A percentile compares a stretch with the other conserved stretches of the same genome.
phyloP scores from a whole-genome alignment of 306 rosid species.

The Prunus padus region DNA sequence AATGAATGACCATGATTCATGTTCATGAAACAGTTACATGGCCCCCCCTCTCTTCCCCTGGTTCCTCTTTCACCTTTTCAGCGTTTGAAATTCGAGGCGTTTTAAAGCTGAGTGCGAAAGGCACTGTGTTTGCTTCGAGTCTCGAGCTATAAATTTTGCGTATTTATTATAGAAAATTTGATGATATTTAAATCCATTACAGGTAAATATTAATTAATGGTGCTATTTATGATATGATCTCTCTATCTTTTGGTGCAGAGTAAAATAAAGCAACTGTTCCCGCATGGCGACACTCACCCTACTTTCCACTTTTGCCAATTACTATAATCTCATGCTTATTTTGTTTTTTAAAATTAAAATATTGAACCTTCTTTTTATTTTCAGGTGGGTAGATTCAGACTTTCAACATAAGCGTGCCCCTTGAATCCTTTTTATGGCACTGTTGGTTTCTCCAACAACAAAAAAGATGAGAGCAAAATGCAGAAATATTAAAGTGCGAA shows the following conservation, averaged over 20 bases:
- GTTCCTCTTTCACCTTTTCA: background rate
- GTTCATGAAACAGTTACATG: background rate
- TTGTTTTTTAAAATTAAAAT: background rate
- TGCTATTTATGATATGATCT: slow-evolving; percentile 7
- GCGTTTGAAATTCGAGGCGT: slow-evolving; percentile 7
- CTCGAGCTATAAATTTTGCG: slow-evolving; percentile 9
- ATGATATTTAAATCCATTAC: background rate
- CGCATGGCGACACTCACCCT: slow-evolving; percentile 6
- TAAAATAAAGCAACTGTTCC: slow-evolving; percentile 5
- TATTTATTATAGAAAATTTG: background rate
- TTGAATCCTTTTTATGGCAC: slow-evolving; percentile 27
- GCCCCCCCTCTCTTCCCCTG: background rate
- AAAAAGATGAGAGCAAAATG: slow-evolving; percentile 1
- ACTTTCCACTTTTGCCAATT: background rate
- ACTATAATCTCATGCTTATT: background rate
- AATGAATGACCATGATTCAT: background rate
- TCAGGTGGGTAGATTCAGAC: slow-evolving; percentile 22
- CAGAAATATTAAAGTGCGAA: slow-evolving; percentile 2
- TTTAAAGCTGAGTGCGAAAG: slow-evolving; percentile 13
- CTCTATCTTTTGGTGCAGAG: slow-evolving; percentile 23
- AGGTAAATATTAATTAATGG: background rate
- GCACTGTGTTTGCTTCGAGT: slow-evolving; percentile 4
- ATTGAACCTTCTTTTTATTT: background rate
- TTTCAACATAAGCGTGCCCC: slow-evolving; percentile 46
- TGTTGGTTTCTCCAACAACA: slow-evolving; percentile 30